A percentile compares a stretch with the other conserved stretches of the same genome.
phyloP scores from a whole-genome alignment of 2,329 filamentous ascomycete species.

The Ilyonectria destructans region DNA sequence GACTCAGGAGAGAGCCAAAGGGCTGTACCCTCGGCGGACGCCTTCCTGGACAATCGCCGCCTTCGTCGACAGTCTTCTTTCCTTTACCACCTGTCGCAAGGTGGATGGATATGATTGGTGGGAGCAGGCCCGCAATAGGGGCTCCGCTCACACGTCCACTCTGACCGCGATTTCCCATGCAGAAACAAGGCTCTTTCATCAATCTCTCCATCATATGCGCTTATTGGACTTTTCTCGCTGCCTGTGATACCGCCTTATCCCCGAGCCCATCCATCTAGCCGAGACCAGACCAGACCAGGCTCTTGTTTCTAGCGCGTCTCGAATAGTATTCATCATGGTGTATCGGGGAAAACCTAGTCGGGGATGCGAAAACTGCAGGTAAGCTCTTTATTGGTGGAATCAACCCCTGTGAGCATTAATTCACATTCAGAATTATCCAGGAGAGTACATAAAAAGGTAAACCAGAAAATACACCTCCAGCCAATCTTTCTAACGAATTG shows the following conservation, averaged over 20 bases:
- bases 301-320: background rate
- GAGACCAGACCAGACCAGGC: background rate
- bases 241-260: background rate
- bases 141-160: too few relatives aligned
- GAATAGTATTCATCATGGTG: slow-evolving; percentile 22
- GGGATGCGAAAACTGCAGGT: slow-evolving; percentile 36
- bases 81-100: background rate
- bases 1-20: background rate
- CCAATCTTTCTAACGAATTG: background rate
- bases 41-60: too few relatives aligned
- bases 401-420: background rate
- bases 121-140: too few relatives aligned
- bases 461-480: background rate
- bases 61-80: background rate
- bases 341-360: slow-evolving; percentile 34
- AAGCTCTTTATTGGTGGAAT: background rate
- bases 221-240: too few relatives aligned
- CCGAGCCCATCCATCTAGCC: background rate
- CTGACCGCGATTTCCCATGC: too few relatives aligned
- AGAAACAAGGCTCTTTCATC: too few relatives aligned
- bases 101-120: too few relatives aligned
- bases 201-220: too few relatives aligned
- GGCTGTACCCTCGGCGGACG: background rate
- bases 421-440: slow-evolving; percentile 6
- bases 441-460: slow-evolving; percentile 33